Base-by-base conservation (phyloP, 2,329 filamentous ascomycete species). In the Colletotrichum costaricense region DNA sequence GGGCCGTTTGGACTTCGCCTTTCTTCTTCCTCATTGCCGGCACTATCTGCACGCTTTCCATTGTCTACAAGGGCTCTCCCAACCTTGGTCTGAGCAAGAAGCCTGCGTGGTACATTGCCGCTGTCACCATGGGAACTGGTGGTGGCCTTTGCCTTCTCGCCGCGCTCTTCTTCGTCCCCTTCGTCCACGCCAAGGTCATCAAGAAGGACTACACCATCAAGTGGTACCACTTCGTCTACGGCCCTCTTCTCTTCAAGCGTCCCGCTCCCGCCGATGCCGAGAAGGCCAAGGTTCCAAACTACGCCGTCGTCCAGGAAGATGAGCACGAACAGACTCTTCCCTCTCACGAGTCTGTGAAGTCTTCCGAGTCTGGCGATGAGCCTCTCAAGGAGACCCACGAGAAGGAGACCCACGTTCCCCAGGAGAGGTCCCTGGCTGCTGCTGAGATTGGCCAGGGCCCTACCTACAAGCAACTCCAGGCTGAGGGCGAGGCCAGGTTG, bases 1-100 rank as follows among this genome's bases (percentile, higher is more conserved):
- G 92, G 92, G 93, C 93, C 30, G 89, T 95, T 67, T 94, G 87
- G 84, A 92, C 89, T 64, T 91, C 92, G 2, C 93, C 93, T 11
- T 90, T 93, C 84, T 95, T 92, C 85, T 95, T 95, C 88, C 89
- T 95, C 69, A 89, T 95, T 72, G 92, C 93, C 69, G 92, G 88
- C 68, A 94, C 92, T 72, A 84, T 95, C 78, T 94, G 93, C 84
- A 93, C 93, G 0, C 87, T 95, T 5, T 94, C 92, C 56, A 91
- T 95, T 77, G 93, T 95, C 77, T 95, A 94, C 88, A 95, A 95
- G 87, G 93, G 93, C 38, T 94, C 93, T 11, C 93, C 93, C 28
- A 91, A 86, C 72, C 88, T 94, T 35, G 87, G 88, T 26, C 85
- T 94, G 33, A 86, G 84, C 84, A 89, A 92, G 83, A 93, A 92